Conservation (phyloP, 2,329 filamentous ascomycete species). For the Trichoderma asperellum region DNA sequence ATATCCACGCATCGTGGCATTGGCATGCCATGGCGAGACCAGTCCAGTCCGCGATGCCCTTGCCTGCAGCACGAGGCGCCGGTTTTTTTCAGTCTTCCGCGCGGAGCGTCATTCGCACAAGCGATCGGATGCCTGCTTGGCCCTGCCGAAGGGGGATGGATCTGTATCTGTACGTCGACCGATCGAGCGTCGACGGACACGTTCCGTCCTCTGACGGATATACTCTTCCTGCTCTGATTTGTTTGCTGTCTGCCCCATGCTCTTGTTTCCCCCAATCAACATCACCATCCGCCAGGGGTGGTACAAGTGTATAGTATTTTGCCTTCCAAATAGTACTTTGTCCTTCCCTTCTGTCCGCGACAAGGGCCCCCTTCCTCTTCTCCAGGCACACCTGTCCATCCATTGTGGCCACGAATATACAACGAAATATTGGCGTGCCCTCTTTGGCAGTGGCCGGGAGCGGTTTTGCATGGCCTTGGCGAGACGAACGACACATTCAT, state of each 20-base stretch:
- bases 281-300: not conserved
- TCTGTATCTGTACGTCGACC: slow-evolving; percentile 27
- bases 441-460: slow-evolving; percentile 9
- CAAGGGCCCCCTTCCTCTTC: not conserved
- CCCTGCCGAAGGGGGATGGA: slow-evolving; percentile 19
- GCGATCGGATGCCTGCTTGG: slow-evolving; percentile 26
- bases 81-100: slow-evolving; percentile 1
- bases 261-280: not conserved
- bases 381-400: slow-evolving; percentile 15
- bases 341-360: not conserved
- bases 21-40: slow-evolving; percentile 3
- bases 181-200: slow-evolving; percentile 25
- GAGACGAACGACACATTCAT: not conserved
- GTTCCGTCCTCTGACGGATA: slow-evolving; percentile 6
- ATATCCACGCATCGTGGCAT: not conserved
- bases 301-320: not conserved
- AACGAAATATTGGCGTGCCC: not conserved
- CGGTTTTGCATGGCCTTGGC: not conserved
- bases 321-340: not conserved
- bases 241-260: not conserved
- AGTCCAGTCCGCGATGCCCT: not conserved
- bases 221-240: slow-evolving; percentile 2
- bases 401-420: not conserved
- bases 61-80: slow-evolving; percentile 5
- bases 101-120: slow-evolving; percentile 21